A percentile compares a stretch with the other conserved stretches of the same genome.
phyloP scores from a whole-genome alignment of 352 stramenopile genomes.

The Phytophthora citrophthora region DNA sequence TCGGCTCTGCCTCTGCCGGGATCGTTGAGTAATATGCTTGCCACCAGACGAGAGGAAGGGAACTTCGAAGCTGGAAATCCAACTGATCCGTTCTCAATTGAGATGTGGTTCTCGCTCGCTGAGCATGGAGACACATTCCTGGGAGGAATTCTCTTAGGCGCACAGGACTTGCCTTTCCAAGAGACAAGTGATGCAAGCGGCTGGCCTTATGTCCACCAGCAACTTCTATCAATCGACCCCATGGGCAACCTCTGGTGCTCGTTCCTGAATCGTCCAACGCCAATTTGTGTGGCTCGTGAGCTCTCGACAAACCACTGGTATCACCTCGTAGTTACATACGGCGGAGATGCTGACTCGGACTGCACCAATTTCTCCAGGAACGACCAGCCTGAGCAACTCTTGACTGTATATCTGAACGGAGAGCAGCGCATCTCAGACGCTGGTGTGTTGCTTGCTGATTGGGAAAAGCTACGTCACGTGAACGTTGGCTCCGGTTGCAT shows the following conservation, averaged over 20 bases:
- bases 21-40: conserved; percentile 49
- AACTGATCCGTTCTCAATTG: conserved; percentile 54
- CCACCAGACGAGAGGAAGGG: conserved; percentile 13
- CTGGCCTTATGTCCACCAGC: conserved; percentile 67
- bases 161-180: conserved; percentile 59
- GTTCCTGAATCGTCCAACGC: conserved; percentile 53
- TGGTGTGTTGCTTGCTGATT: conserved; percentile 53
- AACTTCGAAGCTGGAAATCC: conserved; percentile 20
- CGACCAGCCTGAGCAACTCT: conserved; percentile 33
- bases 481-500: conserved; percentile 75
- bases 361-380: conserved; percentile 28
- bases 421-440: conserved; percentile 49
- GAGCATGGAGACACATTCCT: conserved; percentile 60
- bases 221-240: conserved; percentile 67
- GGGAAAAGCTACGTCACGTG: conserved; percentile 50
- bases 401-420: conserved; percentile 69
- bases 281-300: conserved; percentile 56
- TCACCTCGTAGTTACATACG: conserved; percentile 68
- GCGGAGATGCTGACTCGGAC: conserved; percentile 27
- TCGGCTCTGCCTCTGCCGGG: conserved; percentile 53
- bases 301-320: conserved; percentile 69
- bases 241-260: conserved; percentile 66
- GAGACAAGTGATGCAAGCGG: conserved; percentile 39
- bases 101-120: conserved; percentile 73
- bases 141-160: conserved; percentile 67